These are phyloP conservation scores for Talaromyces sp. DNA, from an alignment of 2,329 filamentous ascomycete species.

Conservation along the genomic window DNA sequence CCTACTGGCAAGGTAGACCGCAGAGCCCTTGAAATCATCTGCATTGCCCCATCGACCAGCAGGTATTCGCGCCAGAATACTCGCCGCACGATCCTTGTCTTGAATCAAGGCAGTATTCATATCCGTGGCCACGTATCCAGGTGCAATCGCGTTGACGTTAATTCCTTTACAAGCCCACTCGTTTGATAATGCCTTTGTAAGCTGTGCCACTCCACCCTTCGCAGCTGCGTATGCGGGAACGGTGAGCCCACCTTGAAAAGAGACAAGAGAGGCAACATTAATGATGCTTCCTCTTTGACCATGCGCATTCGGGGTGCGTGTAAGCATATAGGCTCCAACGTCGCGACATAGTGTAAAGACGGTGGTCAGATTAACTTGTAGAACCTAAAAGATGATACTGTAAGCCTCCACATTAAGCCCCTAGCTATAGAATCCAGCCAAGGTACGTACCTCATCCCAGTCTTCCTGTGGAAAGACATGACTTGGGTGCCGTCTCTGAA, in stretches of 20 bases:
- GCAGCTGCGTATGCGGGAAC: slow-evolving; percentile 85
- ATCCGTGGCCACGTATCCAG: slow-evolving; percentile 89
- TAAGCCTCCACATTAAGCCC: too few relatives aligned
- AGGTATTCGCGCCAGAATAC: slow-evolving; percentile 78
- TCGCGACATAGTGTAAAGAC: slow-evolving; percentile 63
- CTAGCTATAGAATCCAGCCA: not conserved
- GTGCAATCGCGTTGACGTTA: slow-evolving; percentile 84
- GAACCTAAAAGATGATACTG: slow-evolving; percentile 50
- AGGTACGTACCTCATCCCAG: slow-evolving; percentile 62
- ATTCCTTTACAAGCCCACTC: slow-evolving; percentile 82
- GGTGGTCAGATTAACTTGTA: slow-evolving; percentile 80
- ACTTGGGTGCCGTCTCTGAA: slow-evolving; percentile 73
- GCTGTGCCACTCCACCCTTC: slow-evolving; percentile 81
- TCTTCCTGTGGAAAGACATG: slow-evolving; percentile 72
- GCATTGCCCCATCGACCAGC: slow-evolving; percentile 79
- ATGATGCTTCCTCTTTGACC: slow-evolving; percentile 58
- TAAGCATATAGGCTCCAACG: slow-evolving; percentile 27
- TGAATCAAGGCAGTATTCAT: slow-evolving; percentile 84
- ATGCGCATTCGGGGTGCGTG: slow-evolving; percentile 12
- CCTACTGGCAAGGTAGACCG: slow-evolving; percentile 74
- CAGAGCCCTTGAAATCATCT: slow-evolving; percentile 82
- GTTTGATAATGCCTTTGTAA: slow-evolving; percentile 83
- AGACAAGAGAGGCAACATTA: slow-evolving; percentile 79
- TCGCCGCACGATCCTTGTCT: slow-evolving; percentile 67
- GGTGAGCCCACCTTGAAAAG: slow-evolving; percentile 83